These are phyloP conservation scores for Colletotrichum liriopes DNA, from an alignment of 2,329 filamentous ascomycete species.

Conservation along the genomic window DNA sequence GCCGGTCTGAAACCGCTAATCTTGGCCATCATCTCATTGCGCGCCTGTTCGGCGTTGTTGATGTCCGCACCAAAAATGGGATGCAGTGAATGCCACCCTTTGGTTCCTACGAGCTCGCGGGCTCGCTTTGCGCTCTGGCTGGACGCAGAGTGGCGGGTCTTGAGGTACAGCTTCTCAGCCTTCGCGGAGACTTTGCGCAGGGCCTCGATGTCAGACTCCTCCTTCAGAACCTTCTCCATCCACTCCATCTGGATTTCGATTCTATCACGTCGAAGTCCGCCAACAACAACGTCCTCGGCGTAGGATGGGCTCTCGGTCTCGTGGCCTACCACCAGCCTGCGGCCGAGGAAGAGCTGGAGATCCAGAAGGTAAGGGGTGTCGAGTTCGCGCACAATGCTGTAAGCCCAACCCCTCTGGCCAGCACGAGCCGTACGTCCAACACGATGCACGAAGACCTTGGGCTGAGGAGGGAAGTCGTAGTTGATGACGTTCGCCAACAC, in stretches of 20 bases:
- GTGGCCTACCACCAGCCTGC: slow-evolving; percentile 83
- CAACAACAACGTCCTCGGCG: slow-evolving; percentile 87
- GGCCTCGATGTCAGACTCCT: slow-evolving; percentile 80
- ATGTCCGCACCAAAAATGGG: slow-evolving; percentile 83
- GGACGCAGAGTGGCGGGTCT: slow-evolving; percentile 91
- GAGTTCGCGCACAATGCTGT: slow-evolving; percentile 89
- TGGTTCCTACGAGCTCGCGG: slow-evolving; percentile 80
- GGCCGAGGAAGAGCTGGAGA: slow-evolving; percentile 93
- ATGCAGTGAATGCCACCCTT: slow-evolving; percentile 82
- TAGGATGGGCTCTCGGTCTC: slow-evolving; percentile 77
- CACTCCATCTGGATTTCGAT: slow-evolving; percentile 86
- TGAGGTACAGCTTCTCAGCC: slow-evolving; percentile 93
- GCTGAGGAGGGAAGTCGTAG: slow-evolving; percentile 97
- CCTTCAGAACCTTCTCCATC: slow-evolving; percentile 83
- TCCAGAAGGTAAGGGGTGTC: slow-evolving; percentile 95
- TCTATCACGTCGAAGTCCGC: slow-evolving; percentile 79
- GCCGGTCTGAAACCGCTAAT: slow-evolving; percentile 91
- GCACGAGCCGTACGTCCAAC: slow-evolving; percentile 97
- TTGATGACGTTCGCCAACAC: slow-evolving; percentile 98
- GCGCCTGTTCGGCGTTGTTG: slow-evolving; percentile 76
- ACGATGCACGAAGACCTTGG: slow-evolving; percentile 96
- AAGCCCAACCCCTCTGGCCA: slow-evolving; percentile 93
- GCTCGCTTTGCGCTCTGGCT: slow-evolving; percentile 90
- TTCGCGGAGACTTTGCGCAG: slow-evolving; percentile 84
- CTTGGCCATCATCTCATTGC: slow-evolving; percentile 88